phyloP scores from a whole-genome alignment of 257 asterid species.

The Jaltomata sinuosa region DNA sequence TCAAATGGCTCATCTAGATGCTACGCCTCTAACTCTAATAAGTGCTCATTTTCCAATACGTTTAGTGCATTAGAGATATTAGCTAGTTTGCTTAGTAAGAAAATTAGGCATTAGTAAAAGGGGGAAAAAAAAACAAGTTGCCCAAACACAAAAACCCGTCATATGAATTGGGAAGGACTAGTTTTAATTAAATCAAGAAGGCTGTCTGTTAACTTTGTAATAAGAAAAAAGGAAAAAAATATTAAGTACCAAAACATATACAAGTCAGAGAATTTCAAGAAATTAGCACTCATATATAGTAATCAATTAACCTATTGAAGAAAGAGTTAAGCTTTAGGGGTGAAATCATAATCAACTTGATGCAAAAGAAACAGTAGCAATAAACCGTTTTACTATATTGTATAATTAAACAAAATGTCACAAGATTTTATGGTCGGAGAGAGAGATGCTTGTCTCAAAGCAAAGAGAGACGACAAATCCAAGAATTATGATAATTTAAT shows the following conservation, averaged over 20 bases:
- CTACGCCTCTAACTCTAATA: background rate
- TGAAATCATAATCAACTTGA: background rate
- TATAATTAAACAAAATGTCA: background rate
- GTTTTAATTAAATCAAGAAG: background rate
- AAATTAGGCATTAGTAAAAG: background rate
- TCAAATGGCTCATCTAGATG: background rate
- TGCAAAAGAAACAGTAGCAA: background rate
- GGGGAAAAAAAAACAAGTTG: background rate
- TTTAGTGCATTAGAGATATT: background rate
- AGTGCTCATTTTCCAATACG: background rate
- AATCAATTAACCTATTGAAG: background rate
- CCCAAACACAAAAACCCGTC: background rate
- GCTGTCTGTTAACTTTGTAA: background rate
- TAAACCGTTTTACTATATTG: background rate
- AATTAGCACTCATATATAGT: background rate
- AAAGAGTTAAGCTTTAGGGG: background rate
- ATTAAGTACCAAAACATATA: background rate
- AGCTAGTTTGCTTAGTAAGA: background rate
- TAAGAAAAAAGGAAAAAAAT: background rate
- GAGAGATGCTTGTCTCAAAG: background rate
- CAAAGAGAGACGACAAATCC: constrained; percentile 1
- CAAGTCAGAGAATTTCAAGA: background rate
- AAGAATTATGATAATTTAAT: background rate
- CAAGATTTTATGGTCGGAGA: background rate
- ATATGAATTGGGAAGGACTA: background rate